A percentile compares a stretch with the other conserved stretches of the same genome.
phyloP scores from a whole-genome alignment of 176 grass and related monocot species.

The Avena sativa region DNA sequence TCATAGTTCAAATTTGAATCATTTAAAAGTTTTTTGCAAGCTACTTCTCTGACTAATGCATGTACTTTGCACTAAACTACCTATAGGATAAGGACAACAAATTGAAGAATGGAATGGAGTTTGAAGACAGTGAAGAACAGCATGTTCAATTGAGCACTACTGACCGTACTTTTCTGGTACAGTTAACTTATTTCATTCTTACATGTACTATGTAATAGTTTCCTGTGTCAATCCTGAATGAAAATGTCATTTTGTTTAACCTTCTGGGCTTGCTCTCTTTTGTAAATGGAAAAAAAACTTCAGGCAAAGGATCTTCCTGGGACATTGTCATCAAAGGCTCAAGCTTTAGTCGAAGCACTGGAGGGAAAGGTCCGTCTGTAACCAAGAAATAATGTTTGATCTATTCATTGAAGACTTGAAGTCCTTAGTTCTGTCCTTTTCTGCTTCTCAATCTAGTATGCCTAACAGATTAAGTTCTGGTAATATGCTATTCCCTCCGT shows the following conservation, averaged over 20 bases:
- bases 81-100: conserved; percentile 84
- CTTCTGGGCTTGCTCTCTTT: conserved; percentile 17
- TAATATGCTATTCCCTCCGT: not conserved
- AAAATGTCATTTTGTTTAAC: conserved; percentile 38
- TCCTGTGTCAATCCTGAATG: conserved; percentile 13
- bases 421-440: conserved; percentile 10
- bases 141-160: conserved; percentile 54
- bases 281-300: conserved; percentile 37
- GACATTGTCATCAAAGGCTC: conserved; percentile 65
- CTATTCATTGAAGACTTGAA: conserved; percentile 21
- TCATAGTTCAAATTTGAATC: conserved; percentile 21
- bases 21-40: conserved; percentile 21
- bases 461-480: conserved; percentile 12
- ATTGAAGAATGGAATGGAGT: conserved; percentile 85
- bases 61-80: conserved; percentile 39
- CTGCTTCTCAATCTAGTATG: not conserved
- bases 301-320: conserved; percentile 85
- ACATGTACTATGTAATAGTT: conserved; percentile 10
- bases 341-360: conserved; percentile 74
- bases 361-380: conserved; percentile 84
- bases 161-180: conserved; percentile 83
- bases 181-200: conserved; percentile 17
- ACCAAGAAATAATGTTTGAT: conserved; percentile 42
- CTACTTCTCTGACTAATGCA: conserved; percentile 25
- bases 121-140: conserved; percentile 64